Evolutionary conservation across 1,139 yeast genomes (phyloP).

Genomic region (Nakaseomyces uthaithaninus): DNA sequence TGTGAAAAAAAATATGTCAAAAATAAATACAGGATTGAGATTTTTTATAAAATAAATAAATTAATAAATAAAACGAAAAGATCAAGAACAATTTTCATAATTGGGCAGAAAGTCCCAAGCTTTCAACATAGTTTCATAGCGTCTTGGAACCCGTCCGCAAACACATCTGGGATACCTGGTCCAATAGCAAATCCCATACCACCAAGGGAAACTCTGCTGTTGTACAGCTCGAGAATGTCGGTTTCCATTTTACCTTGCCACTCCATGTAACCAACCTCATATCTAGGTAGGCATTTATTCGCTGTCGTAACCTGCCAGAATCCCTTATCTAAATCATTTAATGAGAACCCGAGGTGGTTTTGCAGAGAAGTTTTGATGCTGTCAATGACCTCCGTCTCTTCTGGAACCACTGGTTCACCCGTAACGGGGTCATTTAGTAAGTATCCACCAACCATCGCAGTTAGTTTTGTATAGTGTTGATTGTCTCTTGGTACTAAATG

Average conservation of each 20-base stretch:
- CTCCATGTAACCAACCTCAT: conserved; percentile 59
- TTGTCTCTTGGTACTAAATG: conserved; percentile 14
- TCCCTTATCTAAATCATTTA: conserved; percentile 33
- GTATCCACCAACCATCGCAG: conserved; percentile 90
- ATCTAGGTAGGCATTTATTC: conserved; percentile 70
- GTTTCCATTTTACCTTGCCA: conserved; percentile 37
- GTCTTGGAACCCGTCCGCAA: conserved; percentile 51
- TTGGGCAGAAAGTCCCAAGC: not conserved
- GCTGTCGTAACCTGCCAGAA: conserved; percentile 28
- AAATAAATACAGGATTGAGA: too few species aligned
- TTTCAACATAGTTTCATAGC: conserved; percentile 33
- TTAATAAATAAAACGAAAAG: not conserved
- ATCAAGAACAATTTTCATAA: not conserved
- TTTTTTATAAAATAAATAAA: too few species aligned
- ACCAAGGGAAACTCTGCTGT: conserved; percentile 49
- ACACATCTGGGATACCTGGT: conserved; percentile 86
- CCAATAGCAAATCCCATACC: conserved; percentile 83
- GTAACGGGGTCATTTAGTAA: conserved; percentile 35
- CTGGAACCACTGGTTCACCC: conserved; percentile 36
- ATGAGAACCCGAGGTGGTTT: conserved; percentile 43
- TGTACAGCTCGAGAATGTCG: conserved; percentile 33
- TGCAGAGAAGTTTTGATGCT: conserved; percentile 43
- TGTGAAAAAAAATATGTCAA: too few species aligned
- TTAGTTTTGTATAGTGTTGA: conserved; percentile 53
- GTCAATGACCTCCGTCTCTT: conserved; percentile 38